A percentile compares a stretch with the other conserved stretches of the same genome.
phyloP scores from a whole-genome alignment of 805 yeast species.

The Kregervanrija pseudodelftensis region DNA sequence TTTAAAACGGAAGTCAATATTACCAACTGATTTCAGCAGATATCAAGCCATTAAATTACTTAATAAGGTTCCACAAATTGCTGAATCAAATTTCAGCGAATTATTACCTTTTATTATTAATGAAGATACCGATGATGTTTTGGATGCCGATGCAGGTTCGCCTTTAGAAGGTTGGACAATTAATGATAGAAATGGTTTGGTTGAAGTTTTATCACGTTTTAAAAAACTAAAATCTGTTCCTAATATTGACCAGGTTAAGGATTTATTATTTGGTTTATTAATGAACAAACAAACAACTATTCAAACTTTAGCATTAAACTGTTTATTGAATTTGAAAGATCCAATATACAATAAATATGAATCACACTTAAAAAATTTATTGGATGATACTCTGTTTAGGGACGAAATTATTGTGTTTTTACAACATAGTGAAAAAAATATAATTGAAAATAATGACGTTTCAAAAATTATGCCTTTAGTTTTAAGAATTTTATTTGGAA shows the following conservation, averaged over 20 bases:
- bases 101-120: constrained; percentile 53
- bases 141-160: constrained; percentile 20
- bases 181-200: constrained; percentile 48
- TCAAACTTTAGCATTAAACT: constrained; percentile 68
- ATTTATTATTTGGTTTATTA: constrained; percentile 46
- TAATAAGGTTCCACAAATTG: constrained; percentile 51
- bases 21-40: constrained; percentile 42
- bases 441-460: constrained; percentile 57
- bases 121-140: constrained; percentile 29
- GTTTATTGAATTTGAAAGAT: constrained; percentile 58
- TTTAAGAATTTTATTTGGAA: constrained; percentile 75
- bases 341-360: constrained; percentile 56
- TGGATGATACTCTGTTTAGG: constrained; percentile 77
- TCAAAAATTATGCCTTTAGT: constrained; percentile 60
- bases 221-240: constrained; percentile 51
- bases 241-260: constrained; percentile 45
- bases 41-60: constrained; percentile 53
- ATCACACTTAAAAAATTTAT: constrained; percentile 63
- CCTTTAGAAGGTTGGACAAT: constrained; percentile 20
- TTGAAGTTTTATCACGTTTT: constrained; percentile 60
- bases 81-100: constrained; percentile 53
- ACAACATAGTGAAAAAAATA: constrained; percentile 40
- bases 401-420: constrained; percentile 74
- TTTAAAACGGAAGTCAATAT: constrained; percentile 28
- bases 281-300: constrained; percentile 53